phyloP scores from a whole-genome alignment of 768 basidiomycete species.

The Ramaria rubella region DNA sequence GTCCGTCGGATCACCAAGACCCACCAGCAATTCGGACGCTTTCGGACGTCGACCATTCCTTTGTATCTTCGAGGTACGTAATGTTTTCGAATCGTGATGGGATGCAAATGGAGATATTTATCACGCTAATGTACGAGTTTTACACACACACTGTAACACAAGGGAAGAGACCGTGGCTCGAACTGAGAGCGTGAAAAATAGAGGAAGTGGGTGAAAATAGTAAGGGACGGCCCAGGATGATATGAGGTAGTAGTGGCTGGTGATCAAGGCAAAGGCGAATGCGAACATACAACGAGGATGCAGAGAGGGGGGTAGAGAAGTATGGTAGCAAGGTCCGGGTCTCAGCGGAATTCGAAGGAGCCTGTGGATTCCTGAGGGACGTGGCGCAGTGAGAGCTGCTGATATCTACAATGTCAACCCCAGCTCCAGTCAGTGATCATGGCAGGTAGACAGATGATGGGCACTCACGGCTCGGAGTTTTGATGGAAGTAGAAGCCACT shows the following conservation, averaged over 20 bases:
- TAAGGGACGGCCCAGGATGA: neutral
- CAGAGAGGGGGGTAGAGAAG: neutral
- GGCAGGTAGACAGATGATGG: slow-evolving; percentile 4
- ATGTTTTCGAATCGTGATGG: no score
- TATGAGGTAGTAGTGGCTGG: neutral
- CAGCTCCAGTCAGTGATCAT: slow-evolving; percentile 10
- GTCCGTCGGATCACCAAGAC: no score
- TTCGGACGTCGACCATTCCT: no score
- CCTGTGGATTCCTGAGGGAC: slow-evolving; percentile 67
- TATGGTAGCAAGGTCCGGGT: neutral
- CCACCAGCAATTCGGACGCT: no score
- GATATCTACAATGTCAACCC: slow-evolving; percentile 71
- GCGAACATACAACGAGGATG: neutral
- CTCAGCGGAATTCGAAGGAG: slow-evolving; percentile 79
- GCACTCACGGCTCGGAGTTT: slow-evolving; percentile 82
- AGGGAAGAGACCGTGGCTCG: neutral
- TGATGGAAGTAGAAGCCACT: slow-evolving; percentile 91
- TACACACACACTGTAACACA: neutral
- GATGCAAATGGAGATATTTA: neutral
- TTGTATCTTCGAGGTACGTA: no score
- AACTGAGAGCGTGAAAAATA: neutral
- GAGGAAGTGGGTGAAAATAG: no score
- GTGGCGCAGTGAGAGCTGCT: slow-evolving; percentile 79
- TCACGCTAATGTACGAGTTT: neutral
- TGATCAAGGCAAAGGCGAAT: neutral